Evolutionary conservation across 192 early-diverging fungal genomes (phyloP), one percentile per base, ranked within the genome.

Genomic region (Linnemannia zychae): DNA sequence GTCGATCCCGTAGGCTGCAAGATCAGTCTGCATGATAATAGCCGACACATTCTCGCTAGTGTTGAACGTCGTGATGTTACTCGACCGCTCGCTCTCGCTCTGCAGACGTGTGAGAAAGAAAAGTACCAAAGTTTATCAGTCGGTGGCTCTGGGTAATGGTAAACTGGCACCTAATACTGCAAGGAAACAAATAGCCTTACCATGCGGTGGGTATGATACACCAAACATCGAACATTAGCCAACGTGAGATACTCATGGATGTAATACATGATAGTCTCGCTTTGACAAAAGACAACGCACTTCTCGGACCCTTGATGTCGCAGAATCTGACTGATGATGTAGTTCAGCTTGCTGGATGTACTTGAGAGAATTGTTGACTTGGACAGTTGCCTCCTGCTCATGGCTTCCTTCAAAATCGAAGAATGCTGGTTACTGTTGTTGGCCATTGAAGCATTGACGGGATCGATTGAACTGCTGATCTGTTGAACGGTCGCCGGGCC

Each of bases 1-100:
- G 69, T 96, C 94, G 46, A 96, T 95, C 0, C 96, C 96, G 60
- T 91, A 96, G 1, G 95, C 93, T 11, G 92, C 94, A 53, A 49
- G 60, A 5, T 72, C 69, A 13, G 53, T 71, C 28, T 92, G 87
- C 92, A 93, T 92, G 67, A 93, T 91, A 20, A 94, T 85, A 0
- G 91, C 88, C 1, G 75, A 80, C 2, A 90, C 77, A 18, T 79
- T 74, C 28, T 87, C 86, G 33, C 82, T 81, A 20, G 91, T 93
- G 77, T 93, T 94, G 87, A 93, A 93, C 3, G 92, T 94, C n/a
- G 87, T 90, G 24, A 93, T 87, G 53, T 80, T 90, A 9, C 75
- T 85, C 1, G 93, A 78, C 37, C 90, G 78, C 66, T 90, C 89
- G 1, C 57, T 78, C 16, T 82, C 72, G 7, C 34, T 72, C 90